These are phyloP conservation scores for Barnettozyma californica DNA, from an alignment of 805 yeast genomes.

Conservation along the genomic window DNA sequence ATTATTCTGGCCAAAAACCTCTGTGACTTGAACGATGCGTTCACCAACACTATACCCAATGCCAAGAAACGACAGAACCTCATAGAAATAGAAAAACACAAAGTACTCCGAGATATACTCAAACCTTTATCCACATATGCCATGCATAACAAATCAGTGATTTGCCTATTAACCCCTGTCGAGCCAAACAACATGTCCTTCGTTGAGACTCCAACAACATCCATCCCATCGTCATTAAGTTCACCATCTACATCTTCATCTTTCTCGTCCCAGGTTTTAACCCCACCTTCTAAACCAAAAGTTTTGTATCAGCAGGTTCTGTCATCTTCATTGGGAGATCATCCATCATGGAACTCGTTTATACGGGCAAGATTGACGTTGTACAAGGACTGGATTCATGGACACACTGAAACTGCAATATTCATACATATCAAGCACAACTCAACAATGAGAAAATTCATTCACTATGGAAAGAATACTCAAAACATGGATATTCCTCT, in stretches of 20 bases:
- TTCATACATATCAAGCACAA: constrained; percentile 19
- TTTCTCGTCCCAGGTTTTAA: constrained; percentile 3
- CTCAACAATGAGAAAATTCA: constrained; percentile 11
- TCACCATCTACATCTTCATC: constrained; percentile 1
- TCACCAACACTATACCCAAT: neutral
- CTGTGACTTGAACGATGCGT: constrained; percentile 9
- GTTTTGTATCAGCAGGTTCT: constrained; percentile 19
- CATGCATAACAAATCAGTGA: constrained; percentile 13
- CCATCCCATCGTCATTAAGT: neutral
- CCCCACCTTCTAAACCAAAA: constrained; percentile 8
- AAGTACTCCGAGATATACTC: constrained; percentile 10
- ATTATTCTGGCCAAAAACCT: constrained; percentile 10
- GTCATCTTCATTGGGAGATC: constrained; percentile 18
- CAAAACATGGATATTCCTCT: constrained; percentile 6
- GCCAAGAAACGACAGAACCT: constrained; percentile 5
- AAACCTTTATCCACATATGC: constrained; percentile 16
- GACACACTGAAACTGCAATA: constrained; percentile 7
- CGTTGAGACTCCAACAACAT: constrained; percentile 11
- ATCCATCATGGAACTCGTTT: constrained; percentile 16
- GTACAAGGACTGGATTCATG: constrained; percentile 20
- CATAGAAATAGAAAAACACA: constrained; percentile 8
- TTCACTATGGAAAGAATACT: constrained; percentile 6
- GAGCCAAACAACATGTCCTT: constrained; percentile 20
- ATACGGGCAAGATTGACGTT: constrained; percentile 19
- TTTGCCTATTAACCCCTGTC: constrained; percentile 15